A percentile compares a stretch with the other conserved stretches of the same genome.
phyloP scores from a whole-genome alignment of 306 rosid genomes.

The Cercis canadensis region DNA sequence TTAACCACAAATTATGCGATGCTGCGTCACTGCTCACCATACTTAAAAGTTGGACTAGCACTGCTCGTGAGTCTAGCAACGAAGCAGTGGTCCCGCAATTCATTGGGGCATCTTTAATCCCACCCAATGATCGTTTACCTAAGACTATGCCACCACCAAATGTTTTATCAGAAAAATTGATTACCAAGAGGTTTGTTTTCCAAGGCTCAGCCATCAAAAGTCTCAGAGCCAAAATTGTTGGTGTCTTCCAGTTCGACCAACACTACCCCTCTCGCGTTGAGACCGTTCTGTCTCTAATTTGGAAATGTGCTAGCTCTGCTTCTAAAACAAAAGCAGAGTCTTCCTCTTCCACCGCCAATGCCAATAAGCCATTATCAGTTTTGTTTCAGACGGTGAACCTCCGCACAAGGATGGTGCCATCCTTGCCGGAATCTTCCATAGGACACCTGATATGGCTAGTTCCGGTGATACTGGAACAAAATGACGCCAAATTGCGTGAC shows the following conservation, averaged over 20 bases:
- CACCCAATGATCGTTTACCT: not conserved
- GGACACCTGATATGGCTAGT: not conserved
- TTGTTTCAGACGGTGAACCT: slow-evolving; percentile 2
- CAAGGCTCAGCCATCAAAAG: not conserved
- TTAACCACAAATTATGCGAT: slow-evolving; percentile 31
- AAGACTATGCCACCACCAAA: not conserved
- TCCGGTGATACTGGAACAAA: not conserved
- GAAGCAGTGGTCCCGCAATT: not conserved
- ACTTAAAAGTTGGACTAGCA: not conserved
- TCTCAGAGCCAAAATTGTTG: not conserved
- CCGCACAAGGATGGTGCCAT: not conserved
- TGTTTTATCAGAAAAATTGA: not conserved
- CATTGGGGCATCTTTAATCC: not conserved
- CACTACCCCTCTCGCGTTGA: not conserved
- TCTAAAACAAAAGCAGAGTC: too few relatives aligned
- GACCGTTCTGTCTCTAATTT: not conserved
- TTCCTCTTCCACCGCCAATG: too few relatives aligned
- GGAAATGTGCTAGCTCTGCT: not conserved
- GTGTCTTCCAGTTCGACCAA: too few relatives aligned
- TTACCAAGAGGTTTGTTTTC: not conserved
- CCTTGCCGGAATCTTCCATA: not conserved
- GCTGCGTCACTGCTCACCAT: not conserved
- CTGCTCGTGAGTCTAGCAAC: not conserved
- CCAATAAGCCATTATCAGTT: not conserved
- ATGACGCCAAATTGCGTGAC: not conserved